Base-by-base conservation (phyloP, 2,329 filamentous ascomycete genomes). In the Aspergillus pseudoviridinutans region DNA sequence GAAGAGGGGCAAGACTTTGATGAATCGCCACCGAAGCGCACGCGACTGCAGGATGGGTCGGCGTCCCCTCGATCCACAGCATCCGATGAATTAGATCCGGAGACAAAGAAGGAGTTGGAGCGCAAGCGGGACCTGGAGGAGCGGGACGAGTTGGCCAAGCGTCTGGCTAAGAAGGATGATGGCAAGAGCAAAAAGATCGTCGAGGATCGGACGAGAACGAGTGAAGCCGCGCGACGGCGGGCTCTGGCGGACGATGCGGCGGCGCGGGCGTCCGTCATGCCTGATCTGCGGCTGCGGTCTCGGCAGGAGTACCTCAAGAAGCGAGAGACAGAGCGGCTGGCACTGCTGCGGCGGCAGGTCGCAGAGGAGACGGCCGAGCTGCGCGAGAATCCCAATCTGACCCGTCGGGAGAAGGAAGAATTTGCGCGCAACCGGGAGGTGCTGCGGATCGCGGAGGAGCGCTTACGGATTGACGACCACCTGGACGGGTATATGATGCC, bases 251-350 rank as follows among this genome's bases (percentile, higher is more conserved):
- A 89, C 59, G 87, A 92, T 70, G 81, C 87, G 3, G 82, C 83
- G 41, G 84, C 88, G 6, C 82, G 88, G 57, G 82, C 81, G 60
- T 86, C 87, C 8, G 89, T 89, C n/a, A 82, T 96, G 71, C 86
- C 87, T 2, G 92, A 95, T 60, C 76, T 97, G 20, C 84, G 94
- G 46, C 81, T 94, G 68, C 85, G 91, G 32, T 96, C 92, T 3
- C 85, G 94, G 59, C 92, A 97, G 70, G 88, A 94, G 64, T 99
- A 99, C 70, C 81, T 99, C 29, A 91, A 92, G 74, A 97, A 99
- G 79, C 84, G 94, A 61, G 92, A 97, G 71, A 81, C 88, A 0
- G 91, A 97, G 73, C 86, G 91, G 59, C 77, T 99, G 17, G 90
- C 90, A 0, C 77, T 99, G n/a, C 77, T 99, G 51, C 85, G 92